Percentiles rank a stretch among this genome's conserved stretches.
These are phyloP conservation scores for Beauveria australis DNA, from an alignment of 2,329 filamentous ascomycete species.

Conservation along the genomic window DNA sequence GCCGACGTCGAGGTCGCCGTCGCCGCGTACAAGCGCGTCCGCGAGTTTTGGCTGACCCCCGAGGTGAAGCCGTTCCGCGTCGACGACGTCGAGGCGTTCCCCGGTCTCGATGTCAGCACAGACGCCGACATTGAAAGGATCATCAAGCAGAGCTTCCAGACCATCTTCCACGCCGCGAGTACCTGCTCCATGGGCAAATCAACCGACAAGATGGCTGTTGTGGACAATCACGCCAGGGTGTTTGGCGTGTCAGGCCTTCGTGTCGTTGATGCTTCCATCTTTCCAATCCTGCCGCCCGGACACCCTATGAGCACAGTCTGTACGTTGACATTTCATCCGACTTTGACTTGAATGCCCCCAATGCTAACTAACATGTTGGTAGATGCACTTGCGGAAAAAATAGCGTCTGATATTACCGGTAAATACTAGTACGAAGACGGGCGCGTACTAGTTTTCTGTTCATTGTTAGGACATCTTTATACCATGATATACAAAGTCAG, in stretches of 20 bases:
- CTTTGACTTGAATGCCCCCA: neutral
- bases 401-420: neutral
- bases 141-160: constrained; percentile 8
- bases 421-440: neutral
- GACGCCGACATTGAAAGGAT: constrained; percentile 10
- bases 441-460: too few species aligned
- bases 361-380: neutral
- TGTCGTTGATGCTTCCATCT: neutral
- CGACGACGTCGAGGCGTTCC: constrained; percentile 9
- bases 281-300: neutral
- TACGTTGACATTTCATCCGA: neutral
- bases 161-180: neutral
- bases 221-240: neutral
- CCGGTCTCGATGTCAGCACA: neutral
- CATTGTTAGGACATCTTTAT: too few species aligned
- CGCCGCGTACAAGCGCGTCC: constrained; percentile 31
- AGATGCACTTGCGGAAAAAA: neutral
- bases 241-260: neutral
- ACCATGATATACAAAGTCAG: too few species aligned
- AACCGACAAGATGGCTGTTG: neutral
- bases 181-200: neutral
- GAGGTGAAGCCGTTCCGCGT: constrained; percentile 10
- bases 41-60: constrained; percentile 23
- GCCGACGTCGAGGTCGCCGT: constrained; percentile 36
- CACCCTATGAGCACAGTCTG: neutral